Conservation (phyloP, 495 filamentous ascomycete species). For the Hypoxylon rickii region DNA sequence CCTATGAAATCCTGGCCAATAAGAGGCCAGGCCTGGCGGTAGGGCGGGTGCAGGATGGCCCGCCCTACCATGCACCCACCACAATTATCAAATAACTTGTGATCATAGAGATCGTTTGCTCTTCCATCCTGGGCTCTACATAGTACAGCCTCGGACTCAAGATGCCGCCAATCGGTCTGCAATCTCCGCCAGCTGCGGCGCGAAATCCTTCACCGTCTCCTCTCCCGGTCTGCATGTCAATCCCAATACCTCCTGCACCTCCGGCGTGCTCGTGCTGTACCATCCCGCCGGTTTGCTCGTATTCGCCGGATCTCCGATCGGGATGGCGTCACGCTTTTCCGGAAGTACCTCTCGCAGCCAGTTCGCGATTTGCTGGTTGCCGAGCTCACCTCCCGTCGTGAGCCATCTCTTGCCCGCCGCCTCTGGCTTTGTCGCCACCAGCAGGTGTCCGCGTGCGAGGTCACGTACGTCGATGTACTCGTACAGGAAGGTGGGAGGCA, state of each 20-base stretch:
- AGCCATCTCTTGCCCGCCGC: constrained; percentile 76
- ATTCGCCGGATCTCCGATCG: constrained; percentile 50
- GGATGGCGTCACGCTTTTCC: constrained; percentile 64
- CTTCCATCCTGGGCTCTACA: too few relatives aligned
- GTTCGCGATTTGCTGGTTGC: constrained; percentile 68
- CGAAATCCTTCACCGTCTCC: constrained; percentile 58
- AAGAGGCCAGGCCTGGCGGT: too few relatives aligned
- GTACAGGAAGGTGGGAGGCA: constrained; percentile 59
- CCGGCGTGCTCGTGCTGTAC: constrained; percentile 49
- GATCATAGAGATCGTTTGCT: too few relatives aligned
- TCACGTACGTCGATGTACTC: constrained; percentile 74
- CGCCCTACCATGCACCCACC: too few relatives aligned
- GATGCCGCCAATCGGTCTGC: constrained; percentile 10
- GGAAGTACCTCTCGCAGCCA: constrained; percentile 68
- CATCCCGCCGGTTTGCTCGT: constrained; percentile 35
- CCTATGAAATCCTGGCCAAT: too few relatives aligned
- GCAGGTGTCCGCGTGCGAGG: constrained; percentile 71
- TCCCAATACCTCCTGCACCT: constrained; percentile 61
- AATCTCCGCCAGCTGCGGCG: constrained; percentile 23
- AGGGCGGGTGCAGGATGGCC: too few relatives aligned
- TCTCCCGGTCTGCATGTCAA: constrained; percentile 59
- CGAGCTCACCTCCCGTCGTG: constrained; percentile 63
- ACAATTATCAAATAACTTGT: too few relatives aligned
- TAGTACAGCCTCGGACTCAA: too few relatives aligned
- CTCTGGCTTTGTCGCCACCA: constrained; percentile 66